Evolutionary conservation across 139 green algal genomes (phyloP).

Genomic region (Asterochloris sp.): DNA sequence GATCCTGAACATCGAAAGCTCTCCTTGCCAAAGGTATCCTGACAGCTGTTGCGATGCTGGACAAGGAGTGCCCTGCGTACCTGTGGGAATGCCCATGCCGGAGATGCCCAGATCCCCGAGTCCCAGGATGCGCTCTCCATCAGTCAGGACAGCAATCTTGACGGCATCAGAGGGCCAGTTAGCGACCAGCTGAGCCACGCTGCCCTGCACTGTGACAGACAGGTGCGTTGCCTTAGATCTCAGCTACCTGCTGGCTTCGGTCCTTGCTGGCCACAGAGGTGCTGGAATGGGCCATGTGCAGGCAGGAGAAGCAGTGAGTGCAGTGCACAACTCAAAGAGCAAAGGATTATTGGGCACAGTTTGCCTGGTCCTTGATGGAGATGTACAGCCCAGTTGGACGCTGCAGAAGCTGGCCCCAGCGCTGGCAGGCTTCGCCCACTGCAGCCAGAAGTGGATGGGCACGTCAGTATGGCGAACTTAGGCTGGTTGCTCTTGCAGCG

Average conservation of each 20-base stretch:
- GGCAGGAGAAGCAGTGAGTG: background rate
- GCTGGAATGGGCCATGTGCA: background rate
- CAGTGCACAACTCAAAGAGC: background rate
- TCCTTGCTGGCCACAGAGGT: background rate
- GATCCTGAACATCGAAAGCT: no score
- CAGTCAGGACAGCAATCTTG: constrained; percentile 48
- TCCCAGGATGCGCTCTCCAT: constrained; percentile 66
- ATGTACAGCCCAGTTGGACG: constrained; percentile 32
- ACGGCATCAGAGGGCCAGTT: constrained; percentile 31
- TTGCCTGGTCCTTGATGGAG: constrained; percentile 22
- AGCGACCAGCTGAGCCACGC: constrained; percentile 1
- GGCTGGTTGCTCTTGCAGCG: background rate
- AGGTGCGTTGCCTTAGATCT: no score
- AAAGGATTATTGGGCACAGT: background rate
- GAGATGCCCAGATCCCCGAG: constrained; percentile 61
- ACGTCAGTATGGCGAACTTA: background rate
- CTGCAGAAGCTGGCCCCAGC: constrained; percentile 32
- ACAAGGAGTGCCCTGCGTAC: constrained; percentile 4
- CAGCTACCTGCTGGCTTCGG: no score
- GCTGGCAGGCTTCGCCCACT: constrained; percentile 61
- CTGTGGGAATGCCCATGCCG: constrained; percentile 52
- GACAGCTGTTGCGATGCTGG: no score
- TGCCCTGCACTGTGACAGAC: constrained; percentile 4
- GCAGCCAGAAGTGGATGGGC: background rate
- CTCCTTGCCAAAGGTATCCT: no score